Conservation (phyloP, 495 filamentous ascomycete genomes). For the Penicillium salamii region DNA sequence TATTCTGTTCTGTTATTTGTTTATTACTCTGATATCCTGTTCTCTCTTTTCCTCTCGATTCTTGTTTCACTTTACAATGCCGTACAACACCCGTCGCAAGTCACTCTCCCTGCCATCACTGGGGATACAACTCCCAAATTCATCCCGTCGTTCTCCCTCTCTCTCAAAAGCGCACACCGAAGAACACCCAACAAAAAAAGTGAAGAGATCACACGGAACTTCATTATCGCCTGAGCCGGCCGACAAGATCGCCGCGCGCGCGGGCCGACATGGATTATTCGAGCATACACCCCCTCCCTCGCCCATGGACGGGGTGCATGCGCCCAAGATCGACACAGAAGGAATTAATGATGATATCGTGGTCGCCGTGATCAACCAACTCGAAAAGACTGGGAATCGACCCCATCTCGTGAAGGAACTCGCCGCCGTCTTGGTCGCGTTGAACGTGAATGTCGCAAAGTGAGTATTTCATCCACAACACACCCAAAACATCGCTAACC, state of each 20-base stretch:
- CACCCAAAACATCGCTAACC: slow-evolving; percentile 30
- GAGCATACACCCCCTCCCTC: slow-evolving; percentile 87
- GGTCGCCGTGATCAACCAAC: slow-evolving; percentile 82
- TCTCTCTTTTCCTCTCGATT: slow-evolving; percentile 14
- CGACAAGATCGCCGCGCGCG: slow-evolving; percentile 43
- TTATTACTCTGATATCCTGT: slow-evolving; percentile 17
- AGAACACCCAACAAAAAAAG: slow-evolving; percentile 72
- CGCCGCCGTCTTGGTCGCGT: slow-evolving; percentile 70
- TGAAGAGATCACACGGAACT: slow-evolving; percentile 74
- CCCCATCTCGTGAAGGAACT: slow-evolving; percentile 95
- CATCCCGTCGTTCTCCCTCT: slow-evolving; percentile 69
- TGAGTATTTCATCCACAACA: slow-evolving; percentile 42
- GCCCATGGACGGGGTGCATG: slow-evolving; percentile 52
- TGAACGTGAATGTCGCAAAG: slow-evolving; percentile 86
- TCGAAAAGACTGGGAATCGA: slow-evolving; percentile 88
- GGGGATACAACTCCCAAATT: slow-evolving; percentile 86
- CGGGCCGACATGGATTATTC: slow-evolving; percentile 46
- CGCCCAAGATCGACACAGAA: slow-evolving; percentile 76
- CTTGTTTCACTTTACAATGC: slow-evolving; percentile 55
- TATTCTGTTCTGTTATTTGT: slow-evolving; percentile 17
- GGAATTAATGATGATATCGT: slow-evolving; percentile 95
- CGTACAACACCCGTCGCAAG: slow-evolving; percentile 97
- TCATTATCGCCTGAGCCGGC: slow-evolving; percentile 52
- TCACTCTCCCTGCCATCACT: slow-evolving; percentile 90
- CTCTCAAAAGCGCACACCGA: slow-evolving; percentile 51